Conservation (phyloP, 495 filamentous ascomycete species). For the Penicillium bovifimosum region DNA sequence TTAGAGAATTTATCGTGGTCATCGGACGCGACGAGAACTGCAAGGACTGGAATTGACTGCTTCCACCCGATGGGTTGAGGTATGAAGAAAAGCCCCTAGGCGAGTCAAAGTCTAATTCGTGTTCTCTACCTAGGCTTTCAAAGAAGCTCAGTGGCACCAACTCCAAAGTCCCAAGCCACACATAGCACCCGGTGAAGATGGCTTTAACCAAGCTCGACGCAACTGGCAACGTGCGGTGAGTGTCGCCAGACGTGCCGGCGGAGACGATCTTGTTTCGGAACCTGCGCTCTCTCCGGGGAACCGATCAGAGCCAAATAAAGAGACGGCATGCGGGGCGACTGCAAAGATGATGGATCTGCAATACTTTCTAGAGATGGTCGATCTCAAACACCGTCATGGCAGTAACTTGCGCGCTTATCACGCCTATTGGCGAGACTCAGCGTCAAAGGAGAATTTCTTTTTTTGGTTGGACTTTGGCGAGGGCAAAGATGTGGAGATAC, state of each 20-base stretch:
- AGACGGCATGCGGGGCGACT: constrained; percentile 35
- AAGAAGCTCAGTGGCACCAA: constrained; percentile 47
- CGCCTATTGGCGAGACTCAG: constrained; percentile 68
- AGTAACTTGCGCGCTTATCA: constrained; percentile 82
- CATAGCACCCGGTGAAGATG: constrained; percentile 9
- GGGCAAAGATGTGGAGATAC: constrained; percentile 53
- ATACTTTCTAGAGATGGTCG: constrained; percentile 94
- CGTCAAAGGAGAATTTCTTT: constrained; percentile 85
- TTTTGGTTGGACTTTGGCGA: constrained; percentile 91
- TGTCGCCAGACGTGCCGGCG: constrained; percentile 66
- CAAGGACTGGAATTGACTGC: constrained; percentile 60
- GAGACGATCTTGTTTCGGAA: constrained; percentile 34
- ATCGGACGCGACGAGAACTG: constrained; percentile 61
- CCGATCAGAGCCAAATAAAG: constrained; percentile 19
- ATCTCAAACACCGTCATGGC: constrained; percentile 83
- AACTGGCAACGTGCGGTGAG: constrained; percentile 71
- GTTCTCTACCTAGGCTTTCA: constrained; percentile 42
- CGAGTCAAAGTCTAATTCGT: neutral
- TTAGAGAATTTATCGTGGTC: constrained; percentile 66
- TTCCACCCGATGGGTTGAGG: constrained; percentile 61
- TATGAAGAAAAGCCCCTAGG: constrained; percentile 11
- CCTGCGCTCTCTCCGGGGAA: constrained; percentile 27
- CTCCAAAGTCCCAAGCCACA: constrained; percentile 35
- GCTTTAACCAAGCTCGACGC: constrained; percentile 45
- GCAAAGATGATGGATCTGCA: constrained; percentile 80